Conservation (phyloP, 306 rosid genomes). For the Morella rubra region DNA sequence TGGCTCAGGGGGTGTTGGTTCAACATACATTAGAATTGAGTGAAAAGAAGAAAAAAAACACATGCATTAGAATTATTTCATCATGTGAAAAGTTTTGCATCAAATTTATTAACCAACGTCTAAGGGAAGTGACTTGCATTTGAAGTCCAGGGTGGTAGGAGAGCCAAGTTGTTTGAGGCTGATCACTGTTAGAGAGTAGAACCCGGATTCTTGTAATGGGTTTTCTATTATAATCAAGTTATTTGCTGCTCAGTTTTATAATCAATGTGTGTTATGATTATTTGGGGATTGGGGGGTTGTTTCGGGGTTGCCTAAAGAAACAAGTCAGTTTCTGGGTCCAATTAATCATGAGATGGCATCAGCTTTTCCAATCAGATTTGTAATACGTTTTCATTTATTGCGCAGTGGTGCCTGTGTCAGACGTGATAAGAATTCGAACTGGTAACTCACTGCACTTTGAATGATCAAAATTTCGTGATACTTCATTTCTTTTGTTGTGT, state of each 20-base stretch:
- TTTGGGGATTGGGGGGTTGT: no score
- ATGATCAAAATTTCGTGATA: slow-evolving; percentile 4
- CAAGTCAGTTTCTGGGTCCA: background rate
- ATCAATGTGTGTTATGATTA: no score
- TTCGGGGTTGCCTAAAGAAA: no score
- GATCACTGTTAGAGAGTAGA: background rate
- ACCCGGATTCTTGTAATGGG: background rate
- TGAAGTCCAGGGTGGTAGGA: slow-evolving; percentile 1
- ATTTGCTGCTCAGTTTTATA: background rate
- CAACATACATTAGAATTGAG: no score
- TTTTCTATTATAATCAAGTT: background rate
- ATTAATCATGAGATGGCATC: background rate
- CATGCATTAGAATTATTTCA: background rate
- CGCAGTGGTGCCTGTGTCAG: slow-evolving; percentile 84
- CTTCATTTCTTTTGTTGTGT: background rate
- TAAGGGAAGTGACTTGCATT: background rate
- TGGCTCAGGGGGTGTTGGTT: no score
- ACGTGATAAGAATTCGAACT: slow-evolving; percentile 80
- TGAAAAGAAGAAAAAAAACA: no score
- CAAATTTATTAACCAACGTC: background rate
- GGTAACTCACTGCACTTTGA: slow-evolving; percentile 47
- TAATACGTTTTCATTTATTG: slow-evolving; percentile 21
- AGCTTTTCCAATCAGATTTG: slow-evolving; percentile 21
- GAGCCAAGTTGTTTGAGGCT: background rate
- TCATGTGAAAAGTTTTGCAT: background rate